Conservation (phyloP, 768 basidiomycete species). For the Russula virescens region DNA sequence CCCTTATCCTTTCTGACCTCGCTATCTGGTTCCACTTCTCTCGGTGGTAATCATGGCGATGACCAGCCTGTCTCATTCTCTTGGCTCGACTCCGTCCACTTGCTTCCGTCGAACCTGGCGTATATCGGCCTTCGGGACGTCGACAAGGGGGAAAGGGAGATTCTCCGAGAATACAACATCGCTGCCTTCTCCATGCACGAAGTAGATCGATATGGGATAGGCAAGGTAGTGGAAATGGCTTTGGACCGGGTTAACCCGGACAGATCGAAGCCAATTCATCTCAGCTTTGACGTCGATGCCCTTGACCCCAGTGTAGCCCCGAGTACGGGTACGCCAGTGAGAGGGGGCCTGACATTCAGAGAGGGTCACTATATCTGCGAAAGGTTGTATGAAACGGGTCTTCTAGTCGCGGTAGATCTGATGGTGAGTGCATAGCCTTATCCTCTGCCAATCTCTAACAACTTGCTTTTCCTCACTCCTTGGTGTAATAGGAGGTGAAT, state of each 20-base stretch:
- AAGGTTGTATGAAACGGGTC: constrained; percentile 86
- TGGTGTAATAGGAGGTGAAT: constrained; percentile 74
- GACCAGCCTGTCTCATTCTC: constrained; percentile 31
- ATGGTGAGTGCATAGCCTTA: constrained; percentile 54
- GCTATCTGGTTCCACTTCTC: constrained; percentile 14
- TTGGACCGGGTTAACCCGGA: constrained; percentile 88
- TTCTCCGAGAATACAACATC: constrained; percentile 82
- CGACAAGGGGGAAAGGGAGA: constrained; percentile 81
- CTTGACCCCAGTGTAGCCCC: constrained; percentile 95
- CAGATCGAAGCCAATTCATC: constrained; percentile 80
- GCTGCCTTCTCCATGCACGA: constrained; percentile 61
- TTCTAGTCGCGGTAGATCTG: constrained; percentile 86
- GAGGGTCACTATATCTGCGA: constrained; percentile 99
- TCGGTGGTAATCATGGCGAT: neutral
- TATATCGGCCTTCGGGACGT: constrained; percentile 96
- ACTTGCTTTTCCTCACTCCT: neutral
- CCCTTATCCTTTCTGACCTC: constrained; percentile 89
- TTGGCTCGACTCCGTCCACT: constrained; percentile 53
- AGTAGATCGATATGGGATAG: constrained; percentile 79
- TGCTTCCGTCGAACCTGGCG: constrained; percentile 75
- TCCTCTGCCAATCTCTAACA: constrained; percentile 5
- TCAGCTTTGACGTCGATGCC: constrained; percentile 96
- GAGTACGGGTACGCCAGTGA: constrained; percentile 88
- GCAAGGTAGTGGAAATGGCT: constrained; percentile 94
- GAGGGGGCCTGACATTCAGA: constrained; percentile 92